These are phyloP conservation scores for Didymella pinodella DNA, from an alignment of 2,329 filamentous ascomycete species.

Conservation along the genomic window DNA sequence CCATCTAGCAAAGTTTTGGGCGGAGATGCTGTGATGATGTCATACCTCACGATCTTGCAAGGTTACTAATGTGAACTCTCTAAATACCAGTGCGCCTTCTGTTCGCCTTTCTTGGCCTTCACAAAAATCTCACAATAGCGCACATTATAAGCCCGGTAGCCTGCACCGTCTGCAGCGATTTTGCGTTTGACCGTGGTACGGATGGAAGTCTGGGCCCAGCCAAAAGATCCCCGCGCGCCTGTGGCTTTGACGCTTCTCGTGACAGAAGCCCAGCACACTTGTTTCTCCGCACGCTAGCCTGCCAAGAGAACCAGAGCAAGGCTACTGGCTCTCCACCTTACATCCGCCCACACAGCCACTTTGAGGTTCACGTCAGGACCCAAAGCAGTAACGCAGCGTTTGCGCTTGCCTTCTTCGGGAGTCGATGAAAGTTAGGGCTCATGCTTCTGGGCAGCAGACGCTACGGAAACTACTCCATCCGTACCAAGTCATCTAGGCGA, in stretches of 20 bases:
- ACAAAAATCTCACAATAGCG: not conserved
- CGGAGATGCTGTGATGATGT: slow-evolving; percentile 8
- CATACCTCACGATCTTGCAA: not conserved
- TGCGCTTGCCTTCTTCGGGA: slow-evolving; percentile 4
- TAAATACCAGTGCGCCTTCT: not conserved
- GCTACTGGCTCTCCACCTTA: slow-evolving; percentile 14
- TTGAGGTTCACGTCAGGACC: not conserved
- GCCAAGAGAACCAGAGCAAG: slow-evolving; percentile 19
- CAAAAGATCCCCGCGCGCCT: slow-evolving; percentile 18
- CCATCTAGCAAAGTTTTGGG: slow-evolving; percentile 9
- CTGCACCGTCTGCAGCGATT: not conserved
- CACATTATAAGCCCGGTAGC: not conserved
- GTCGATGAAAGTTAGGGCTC: slow-evolving; percentile 2
- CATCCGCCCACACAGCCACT: slow-evolving; percentile 18
- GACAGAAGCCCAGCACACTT: slow-evolving; percentile 16
- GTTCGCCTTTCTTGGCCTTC: slow-evolving; percentile 1
- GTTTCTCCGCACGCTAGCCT: not conserved
- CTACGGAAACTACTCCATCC: slow-evolving; percentile 34
- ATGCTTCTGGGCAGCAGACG: slow-evolving; percentile 7
- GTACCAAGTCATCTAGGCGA: slow-evolving; percentile 39
- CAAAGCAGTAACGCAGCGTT: slow-evolving; percentile 2
- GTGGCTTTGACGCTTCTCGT: slow-evolving; percentile 7
- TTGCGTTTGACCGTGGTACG: slow-evolving; percentile 3
- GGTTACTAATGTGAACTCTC: not conserved
- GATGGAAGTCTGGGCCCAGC: slow-evolving; percentile 10